Base-by-base conservation (phyloP, 169 alveolate genomes). In the Plasmodium fragile region DNA sequence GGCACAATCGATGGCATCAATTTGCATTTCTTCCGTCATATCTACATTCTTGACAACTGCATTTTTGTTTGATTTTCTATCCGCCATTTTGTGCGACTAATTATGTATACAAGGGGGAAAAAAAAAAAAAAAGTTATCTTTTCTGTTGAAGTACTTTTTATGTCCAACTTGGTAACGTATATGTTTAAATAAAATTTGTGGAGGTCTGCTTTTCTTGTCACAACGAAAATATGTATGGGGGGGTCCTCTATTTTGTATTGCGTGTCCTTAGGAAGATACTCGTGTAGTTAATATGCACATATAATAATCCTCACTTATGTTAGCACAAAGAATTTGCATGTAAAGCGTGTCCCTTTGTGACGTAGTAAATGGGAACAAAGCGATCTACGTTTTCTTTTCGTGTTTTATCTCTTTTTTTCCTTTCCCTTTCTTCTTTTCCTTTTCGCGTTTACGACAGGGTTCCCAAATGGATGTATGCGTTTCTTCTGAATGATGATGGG, bases 1-100 rank as follows among this genome's bases (percentile, higher is more conserved):
- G 22, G 99, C 99, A 92, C 99, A 98, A 95, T 99, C 99, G 95
- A 99, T 98, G 39, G 99, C 99, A 94, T 98, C 99, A 95, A 98
- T 98, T 93, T 98, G 99, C 99, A 98, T 98, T 82, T 98, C 99
- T 94, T 99, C 99, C 49, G 99, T 98, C 99, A 99, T 99, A 96
- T 99, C 99, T 81, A 99, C 99, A 96, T 98, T 99, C 96, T 99
- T 99, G 95, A 99, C 94, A 71, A 85, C 93, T 6, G 93, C 93
- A 85, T 85, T 85, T 72, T 97, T 81, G 97, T 98, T 78, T 98
- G 99, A 90, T 97, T 97, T 94, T 94, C 95, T 34, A 85, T 85
- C 93, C 8, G 93, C 93, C 93, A 85, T 85, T 85, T 75, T 85
- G 75, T 65, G 36, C 30, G 11, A 65, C n/a, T 43, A 16, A 41